Base-by-base conservation (phyloP, 371 early-diverging fungal species). In the Paraphysoderma sedebokerense region DNA sequence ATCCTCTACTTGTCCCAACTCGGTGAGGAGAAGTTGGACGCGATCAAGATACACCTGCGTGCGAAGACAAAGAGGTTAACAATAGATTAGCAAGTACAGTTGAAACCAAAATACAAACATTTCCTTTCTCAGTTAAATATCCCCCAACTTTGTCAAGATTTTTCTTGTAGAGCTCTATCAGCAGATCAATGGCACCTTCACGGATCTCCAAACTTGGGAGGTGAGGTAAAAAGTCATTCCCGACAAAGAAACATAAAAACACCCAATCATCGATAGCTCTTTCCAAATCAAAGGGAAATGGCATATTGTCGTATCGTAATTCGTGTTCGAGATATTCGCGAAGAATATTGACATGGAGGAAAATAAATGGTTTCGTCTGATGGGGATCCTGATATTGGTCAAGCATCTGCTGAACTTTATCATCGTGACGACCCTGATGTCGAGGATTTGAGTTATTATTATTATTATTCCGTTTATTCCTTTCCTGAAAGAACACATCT, bases 181-280 rank as follows among this genome's bases (percentile, higher is more conserved):
- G n/a, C n/a, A 75, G 71, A 54, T 95, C 93, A 48, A 99, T 82
- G 12, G 99, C 98, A 32, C 92, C 88, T 62, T 98, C 96, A 32
- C 87, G 76, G 38, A 99, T 97, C 56, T 98, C 97, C 44, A 99
- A 70, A 15, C 90, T 91, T 0, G 98, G 98, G 44, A 98, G 60
- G 60, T 96, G 96, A 4, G 99, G 99, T 53, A 99, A 66, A 68
- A 99, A 99, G 69, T 99, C 99, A 65, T 99, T 99, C 50, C 99
- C 99, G 24, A 97, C 95, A 69, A 98, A 92, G 72, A 98, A 98
- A 58, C 92, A 93, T 58, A 98, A 60, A 52, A 99, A 93, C 19
- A 99, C 85, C 93, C 93, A 99, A 65, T 99, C 99, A 54, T 97
- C 96, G 50, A 99, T 77, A 0, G 98, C 90, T 26, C 91, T 75